Conservation (phyloP, 345 rosid genomes). For the Eutrema japonicum region DNA sequence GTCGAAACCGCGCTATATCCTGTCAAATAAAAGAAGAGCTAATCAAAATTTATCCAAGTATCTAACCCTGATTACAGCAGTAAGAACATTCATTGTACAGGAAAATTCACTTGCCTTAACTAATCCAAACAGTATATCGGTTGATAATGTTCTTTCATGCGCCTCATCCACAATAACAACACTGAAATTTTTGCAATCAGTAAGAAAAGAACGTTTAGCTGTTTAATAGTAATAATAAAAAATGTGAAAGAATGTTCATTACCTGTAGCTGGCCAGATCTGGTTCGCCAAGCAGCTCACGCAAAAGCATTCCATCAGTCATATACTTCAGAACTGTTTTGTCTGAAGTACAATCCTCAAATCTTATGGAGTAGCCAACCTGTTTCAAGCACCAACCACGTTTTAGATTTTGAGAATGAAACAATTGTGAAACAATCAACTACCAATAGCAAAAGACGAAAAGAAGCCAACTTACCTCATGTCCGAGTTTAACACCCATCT, state of each 20-base stretch:
- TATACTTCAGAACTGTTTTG: conserved; percentile 86
- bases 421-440: conserved; percentile 7
- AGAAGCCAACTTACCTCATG: conserved; percentile 65
- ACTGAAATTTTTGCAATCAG: conserved; percentile 50
- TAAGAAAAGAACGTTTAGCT: conserved; percentile 26
- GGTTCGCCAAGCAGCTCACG: conserved; percentile 97
- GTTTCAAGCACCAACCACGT: conserved; percentile 31
- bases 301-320: conserved; percentile 98
- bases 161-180: conserved; percentile 98
- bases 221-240: neutral
- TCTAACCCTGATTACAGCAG: conserved; percentile 24
- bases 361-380: conserved; percentile 97
- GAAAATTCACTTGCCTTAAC: conserved; percentile 69
- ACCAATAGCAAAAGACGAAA: conserved; percentile 18
- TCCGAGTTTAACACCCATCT: conserved; percentile 98
- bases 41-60: conserved; percentile 26
- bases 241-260: conserved; percentile 14
- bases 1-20: conserved; percentile 88
- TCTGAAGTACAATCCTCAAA: conserved; percentile 99
- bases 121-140: conserved; percentile 93
- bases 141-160: conserved; percentile 97
- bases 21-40: conserved; percentile 41
- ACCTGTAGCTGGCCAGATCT: conserved; percentile 91
- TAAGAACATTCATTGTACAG: conserved; percentile 8
- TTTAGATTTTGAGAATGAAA: conserved; percentile 15